Base-by-base conservation (phyloP, 768 basidiomycete genomes). In the Dentipellis sp. region DNA sequence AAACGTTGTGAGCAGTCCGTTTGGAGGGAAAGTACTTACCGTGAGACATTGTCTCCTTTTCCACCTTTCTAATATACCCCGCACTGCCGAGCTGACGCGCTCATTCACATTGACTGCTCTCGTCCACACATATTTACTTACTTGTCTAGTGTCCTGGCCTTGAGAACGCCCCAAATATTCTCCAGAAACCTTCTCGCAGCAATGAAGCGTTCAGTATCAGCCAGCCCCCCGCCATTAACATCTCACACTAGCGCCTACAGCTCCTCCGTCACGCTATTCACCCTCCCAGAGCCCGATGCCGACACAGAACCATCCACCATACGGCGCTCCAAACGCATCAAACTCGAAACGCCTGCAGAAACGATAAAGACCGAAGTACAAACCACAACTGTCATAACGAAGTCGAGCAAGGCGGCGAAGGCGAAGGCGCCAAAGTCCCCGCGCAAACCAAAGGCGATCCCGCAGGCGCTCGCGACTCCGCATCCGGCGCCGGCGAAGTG, bases 401-500 rank as follows among this genome's bases (percentile, higher is more conserved):
- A 40, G 8, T 21, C 34, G 50, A 38, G 29, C 3, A 17, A 10
- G 29, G 48, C 38, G 45, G 58, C 63, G 35, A 68, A 60, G 34
- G 67, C 65, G 55, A 63, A 61, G 45, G 68, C 65, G n/a, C 49
- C 62, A 22, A 59, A 63, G 12, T 76, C 74, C 1, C 76, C 80
- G 2, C 74, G 74, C 60, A 88, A 85, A 66, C 63, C 65, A 2
- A 88, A 83, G 63, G 65, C 72, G 1, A 76, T 86, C n/a, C 76
- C 73, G 53, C 77, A 78, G 56, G 66, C 74, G 1, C 69, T 91
- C 19, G 76, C 68, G 2, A 72, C 68, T 0, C 83, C 90, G 0
- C 88, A 91, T 62, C 82, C 86, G 0, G 73, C 81, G 1, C 91
- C 91, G 8, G 66, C 68, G 34, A 66, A 69, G 39, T 94, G 91